Evolutionary conservation across 768 basidiomycete species (phyloP).

Genomic region (Termitomyces sp.): DNA sequence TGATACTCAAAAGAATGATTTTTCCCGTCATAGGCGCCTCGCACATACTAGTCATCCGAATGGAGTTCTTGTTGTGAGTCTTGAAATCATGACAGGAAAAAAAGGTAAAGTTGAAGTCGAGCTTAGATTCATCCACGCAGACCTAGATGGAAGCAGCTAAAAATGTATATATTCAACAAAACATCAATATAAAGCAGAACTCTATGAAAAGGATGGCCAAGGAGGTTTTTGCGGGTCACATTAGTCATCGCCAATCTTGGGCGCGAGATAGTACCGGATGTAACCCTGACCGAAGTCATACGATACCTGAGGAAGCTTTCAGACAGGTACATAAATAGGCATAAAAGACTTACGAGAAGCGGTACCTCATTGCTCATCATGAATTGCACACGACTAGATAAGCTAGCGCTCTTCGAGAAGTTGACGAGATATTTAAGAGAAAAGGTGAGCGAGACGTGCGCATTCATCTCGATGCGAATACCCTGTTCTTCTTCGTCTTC

Average conservation of each 20-base stretch:
- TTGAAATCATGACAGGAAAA: too few relatives aligned
- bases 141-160: not conserved
- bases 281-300: slow-evolving; percentile 88
- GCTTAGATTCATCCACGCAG: not conserved
- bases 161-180: slow-evolving; percentile 5
- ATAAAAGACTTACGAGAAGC: slow-evolving; percentile 58
- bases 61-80: too few relatives aligned
- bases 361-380: slow-evolving; percentile 94
- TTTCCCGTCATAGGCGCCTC: too few relatives aligned
- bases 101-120: too few relatives aligned
- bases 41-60: too few relatives aligned
- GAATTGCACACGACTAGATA: slow-evolving; percentile 72
- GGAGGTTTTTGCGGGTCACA: not conserved
- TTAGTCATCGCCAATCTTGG: slow-evolving; percentile 85
- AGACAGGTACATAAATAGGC: not conserved
- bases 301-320: slow-evolving; percentile 53
- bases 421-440: slow-evolving; percentile 96
- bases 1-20: too few relatives aligned
- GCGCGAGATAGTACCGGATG: slow-evolving; percentile 94
- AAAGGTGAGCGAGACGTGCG: slow-evolving; percentile 90
- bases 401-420: slow-evolving; percentile 84
- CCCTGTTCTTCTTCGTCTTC: slow-evolving; percentile 51
- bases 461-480: slow-evolving; percentile 83
- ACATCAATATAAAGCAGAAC: slow-evolving; percentile 2
- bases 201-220: not conserved